Percentiles rank a stretch among this genome's conserved stretches.
These are phyloP conservation scores for Coriaria nepalensis DNA, from an alignment of 306 rosid species.

Conservation along the genomic window DNA sequence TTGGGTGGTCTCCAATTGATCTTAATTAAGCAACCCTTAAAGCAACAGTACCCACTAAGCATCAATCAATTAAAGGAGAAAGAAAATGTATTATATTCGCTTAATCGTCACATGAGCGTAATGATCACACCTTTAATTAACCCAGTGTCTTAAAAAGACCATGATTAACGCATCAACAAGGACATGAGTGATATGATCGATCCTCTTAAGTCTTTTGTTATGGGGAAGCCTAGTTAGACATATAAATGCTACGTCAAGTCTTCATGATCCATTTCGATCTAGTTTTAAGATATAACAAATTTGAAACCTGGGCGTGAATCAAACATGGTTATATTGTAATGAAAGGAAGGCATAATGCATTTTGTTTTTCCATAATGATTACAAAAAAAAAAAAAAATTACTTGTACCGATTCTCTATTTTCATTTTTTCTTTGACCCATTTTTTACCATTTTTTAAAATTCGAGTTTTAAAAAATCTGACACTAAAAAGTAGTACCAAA, in stretches of 20 bases:
- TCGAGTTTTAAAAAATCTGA: no score
- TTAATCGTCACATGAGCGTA: constrained; percentile 41
- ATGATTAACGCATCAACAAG: constrained; percentile 13
- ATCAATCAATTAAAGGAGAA: constrained; percentile 5
- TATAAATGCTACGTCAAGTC: constrained; percentile 25
- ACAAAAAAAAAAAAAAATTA: no score
- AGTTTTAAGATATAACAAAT: constrained; percentile 27
- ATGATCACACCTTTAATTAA: constrained; percentile 34
- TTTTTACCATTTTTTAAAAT: constrained; percentile 16
- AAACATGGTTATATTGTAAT: constrained; percentile 26
- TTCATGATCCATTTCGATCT: constrained; percentile 21
- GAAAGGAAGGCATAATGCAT: constrained; percentile 26
- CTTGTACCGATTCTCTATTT: no score
- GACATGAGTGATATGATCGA: constrained; percentile 7
- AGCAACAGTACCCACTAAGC: constrained; percentile 12
- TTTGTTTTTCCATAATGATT: no score
- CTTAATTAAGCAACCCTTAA: constrained; percentile 3
- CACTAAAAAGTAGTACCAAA: no score
- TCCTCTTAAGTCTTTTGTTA: no score
- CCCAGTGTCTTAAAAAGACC: constrained; percentile 15
- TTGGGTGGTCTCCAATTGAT: background rate
- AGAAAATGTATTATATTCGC: constrained; percentile 3
- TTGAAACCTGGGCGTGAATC: constrained; percentile 22
- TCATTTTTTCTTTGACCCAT: no score
- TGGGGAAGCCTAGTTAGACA: no score